Evolutionary conservation across 2,329 filamentous ascomycete genomes (phyloP), one percentile per base, ranked within the genome.

Genomic region (Colletotrichum graminicola): DNA sequence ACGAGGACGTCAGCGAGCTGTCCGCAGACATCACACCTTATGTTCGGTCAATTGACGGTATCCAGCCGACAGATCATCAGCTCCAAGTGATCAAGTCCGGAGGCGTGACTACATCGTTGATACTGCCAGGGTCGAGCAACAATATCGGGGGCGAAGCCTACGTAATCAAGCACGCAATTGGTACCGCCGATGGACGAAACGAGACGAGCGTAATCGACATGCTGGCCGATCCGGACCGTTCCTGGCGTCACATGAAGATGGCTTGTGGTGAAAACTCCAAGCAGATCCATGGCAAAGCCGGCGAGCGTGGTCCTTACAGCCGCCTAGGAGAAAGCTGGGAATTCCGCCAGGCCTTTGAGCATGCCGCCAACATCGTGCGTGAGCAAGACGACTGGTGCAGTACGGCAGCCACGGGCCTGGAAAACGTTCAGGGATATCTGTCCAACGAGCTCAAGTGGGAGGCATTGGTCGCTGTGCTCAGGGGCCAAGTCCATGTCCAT

Each of bases 161-260:
- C 68, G 86, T 90, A 2, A 86, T 93, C 78, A 93, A 93, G 80
- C 89, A 91, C 71, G 88, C 90, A 11, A 86, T 92, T 11, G 90
- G 90, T n/a, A 83, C 82, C 61, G 75, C 82, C 0, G 87, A 91
- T 73, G 89, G 90, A 3, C 86, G 91, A 26, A 81, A 84, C 21
- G 90, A 93, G 77, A 86, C 90, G 41, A 91, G 90, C 65, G 89
- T 88, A 2, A 79, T 83, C 29, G 88, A 92, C 74, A 85, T 93
- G 82, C 83, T 93, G 7, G 91, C 91, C 1, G 89, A 92, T 62
- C 90, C 90, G 0, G 90, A 91, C 47, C 84, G 84, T 21, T 88
- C 82, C 67, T 91, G 90, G 88, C 85, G 91, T 14, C 93, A 92
- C 78, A 91, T 93, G 85, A 93, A 93, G 81, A 93, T 93, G 91